Base-by-base conservation (phyloP, 2,329 filamentous ascomycete genomes). In the Tolypocladium tropicale region DNA sequence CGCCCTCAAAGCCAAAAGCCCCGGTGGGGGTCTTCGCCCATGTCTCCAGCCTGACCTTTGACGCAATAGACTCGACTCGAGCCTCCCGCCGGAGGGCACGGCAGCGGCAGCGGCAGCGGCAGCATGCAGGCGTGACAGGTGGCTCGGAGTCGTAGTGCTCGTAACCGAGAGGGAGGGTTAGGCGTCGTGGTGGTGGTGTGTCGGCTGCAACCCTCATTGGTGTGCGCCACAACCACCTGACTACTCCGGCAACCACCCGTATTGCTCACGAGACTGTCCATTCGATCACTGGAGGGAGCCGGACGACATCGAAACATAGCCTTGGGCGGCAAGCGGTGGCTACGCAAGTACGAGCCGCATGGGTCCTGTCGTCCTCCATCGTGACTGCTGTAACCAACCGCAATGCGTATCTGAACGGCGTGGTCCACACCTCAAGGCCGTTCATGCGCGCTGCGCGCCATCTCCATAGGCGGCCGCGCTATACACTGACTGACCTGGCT, bases 361-460 rank as follows among this genome's bases (percentile, higher is more conserved):
- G 25, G 16, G 34, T 3, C 51, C 54, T 12, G 21, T 39, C 34
- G 28, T 41, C 23, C 54, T 33, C 3, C 23, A 32, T 36, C 25
- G 46, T 51, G 21, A 18, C 32, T 25, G 25, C 23, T 21, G 6
- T 37, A 28, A 21, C 46, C 28, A 50, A 10, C 46, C 14, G 28
- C 28, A 32, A 33, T 50, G 18, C 46, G 28, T 10, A n/a, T 18
- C 28, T 33, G 10, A 7, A 10, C 46, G 28, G 18, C 10, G 18
- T 16, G 28, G 46, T 28, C 21, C 10, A 14, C 28, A 23, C 41
- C 14, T n/a, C 28, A 2, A 25, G 4, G 12, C 23, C 16, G 32
- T n/a, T 70, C 70, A 78, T 59, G 73, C 72, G 57, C 76, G 71
- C 53, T 75, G 69, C 21, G 69, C 67, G 49, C 70, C 70, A 55